Evolutionary conservation across 2,329 filamentous ascomycete genomes (phyloP).

Genomic region (Neopestalotiopsis sp.): DNA sequence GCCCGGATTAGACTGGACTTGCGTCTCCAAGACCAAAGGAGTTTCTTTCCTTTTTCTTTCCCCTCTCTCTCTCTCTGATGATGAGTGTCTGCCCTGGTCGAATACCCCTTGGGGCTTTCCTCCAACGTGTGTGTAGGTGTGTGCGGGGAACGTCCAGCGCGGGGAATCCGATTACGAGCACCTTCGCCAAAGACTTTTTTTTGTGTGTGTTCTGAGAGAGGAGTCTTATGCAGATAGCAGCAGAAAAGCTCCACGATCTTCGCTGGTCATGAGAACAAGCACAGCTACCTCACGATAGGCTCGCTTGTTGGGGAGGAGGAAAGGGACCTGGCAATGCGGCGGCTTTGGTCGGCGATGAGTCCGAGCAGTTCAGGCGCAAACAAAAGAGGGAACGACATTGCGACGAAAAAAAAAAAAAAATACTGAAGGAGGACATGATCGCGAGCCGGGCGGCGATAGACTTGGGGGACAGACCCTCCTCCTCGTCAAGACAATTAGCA

Average conservation of each 20-base stretch:
- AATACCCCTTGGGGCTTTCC: background rate
- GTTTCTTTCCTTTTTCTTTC: slow-evolving; percentile 1
- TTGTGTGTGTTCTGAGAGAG: background rate
- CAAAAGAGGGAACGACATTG: background rate
- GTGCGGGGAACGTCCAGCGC: slow-evolving; percentile 12
- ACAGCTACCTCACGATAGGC: background rate
- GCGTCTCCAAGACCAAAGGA: slow-evolving; percentile 20
- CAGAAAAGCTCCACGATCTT: slow-evolving; percentile 2
- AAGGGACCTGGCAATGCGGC: background rate
- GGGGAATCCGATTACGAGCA: background rate
- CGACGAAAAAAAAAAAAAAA: background rate
- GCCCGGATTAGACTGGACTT: background rate
- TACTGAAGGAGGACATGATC: background rate
- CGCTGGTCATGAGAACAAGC: slow-evolving; percentile 4
- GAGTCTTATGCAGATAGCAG: background rate
- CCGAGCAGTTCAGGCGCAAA: background rate
- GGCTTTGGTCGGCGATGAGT: background rate
- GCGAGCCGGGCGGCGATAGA: background rate
- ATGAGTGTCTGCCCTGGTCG: background rate
- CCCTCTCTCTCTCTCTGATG: background rate
- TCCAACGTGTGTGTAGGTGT: background rate
- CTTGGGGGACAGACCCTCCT: background rate
- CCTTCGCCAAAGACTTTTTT: background rate
- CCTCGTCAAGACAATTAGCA: background rate
- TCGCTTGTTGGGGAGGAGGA: slow-evolving; percentile 5